Percentiles rank a stretch among this genome's conserved stretches.
Conservation (phyloP, 805 yeast species). For the Zygoascus bituminiphila region DNA sequence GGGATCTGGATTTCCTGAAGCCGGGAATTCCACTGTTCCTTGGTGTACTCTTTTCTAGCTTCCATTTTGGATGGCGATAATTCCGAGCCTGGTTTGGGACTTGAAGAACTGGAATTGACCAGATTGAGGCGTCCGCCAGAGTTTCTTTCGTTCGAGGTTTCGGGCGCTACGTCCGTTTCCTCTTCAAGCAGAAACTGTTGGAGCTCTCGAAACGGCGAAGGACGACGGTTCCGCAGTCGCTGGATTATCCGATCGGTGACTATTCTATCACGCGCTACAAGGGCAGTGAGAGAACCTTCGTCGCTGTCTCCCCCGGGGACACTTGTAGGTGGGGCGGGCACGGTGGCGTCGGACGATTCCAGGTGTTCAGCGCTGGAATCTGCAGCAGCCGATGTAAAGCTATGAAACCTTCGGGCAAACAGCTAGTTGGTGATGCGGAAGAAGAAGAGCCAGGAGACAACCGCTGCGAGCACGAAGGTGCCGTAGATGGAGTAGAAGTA, state of each 20-base stretch:
- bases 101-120: background rate
- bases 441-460: background rate
- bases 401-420: background rate
- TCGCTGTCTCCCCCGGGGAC: background rate
- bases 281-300: background rate
- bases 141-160: background rate
- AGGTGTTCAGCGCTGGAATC: background rate
- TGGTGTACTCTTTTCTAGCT: slow-evolving; percentile 14
- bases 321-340: background rate
- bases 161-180: background rate
- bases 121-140: background rate
- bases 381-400: background rate
- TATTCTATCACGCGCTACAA: background rate
- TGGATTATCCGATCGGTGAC: background rate
- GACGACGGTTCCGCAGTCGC: background rate
- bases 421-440: background rate
- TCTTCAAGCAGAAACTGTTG: slow-evolving; percentile 1
- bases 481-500: background rate
- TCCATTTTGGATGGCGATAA: background rate
- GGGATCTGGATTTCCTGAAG: slow-evolving; percentile 20
- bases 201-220: background rate
- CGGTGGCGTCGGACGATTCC: slow-evolving; percentile 1
- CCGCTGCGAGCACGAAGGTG: background rate
- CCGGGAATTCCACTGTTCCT: slow-evolving; percentile 25
- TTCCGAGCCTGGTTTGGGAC: background rate